Conservation (phyloP, 306 rosid species). For the Corylus avellana region DNA sequence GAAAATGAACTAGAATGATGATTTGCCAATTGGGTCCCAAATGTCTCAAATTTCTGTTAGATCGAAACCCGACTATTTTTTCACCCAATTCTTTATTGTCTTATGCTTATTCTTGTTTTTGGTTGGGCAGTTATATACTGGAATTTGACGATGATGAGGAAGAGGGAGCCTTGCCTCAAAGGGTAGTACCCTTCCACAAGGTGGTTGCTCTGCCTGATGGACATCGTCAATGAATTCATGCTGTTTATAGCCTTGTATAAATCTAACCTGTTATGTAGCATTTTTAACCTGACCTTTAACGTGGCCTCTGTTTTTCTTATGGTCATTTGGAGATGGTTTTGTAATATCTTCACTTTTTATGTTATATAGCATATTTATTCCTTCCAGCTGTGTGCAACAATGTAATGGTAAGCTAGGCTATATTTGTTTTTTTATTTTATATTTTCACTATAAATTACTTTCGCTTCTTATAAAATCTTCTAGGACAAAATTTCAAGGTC, state of each 20-base stretch:
- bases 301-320: constrained; percentile 7
- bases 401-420: neutral
- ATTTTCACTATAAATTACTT: neutral
- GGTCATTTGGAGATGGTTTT: neutral
- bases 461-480: no score
- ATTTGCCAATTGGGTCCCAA: neutral
- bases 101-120: constrained; percentile 21
- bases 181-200: constrained; percentile 85
- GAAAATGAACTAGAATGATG: neutral
- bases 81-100: neutral
- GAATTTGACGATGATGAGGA: constrained; percentile 99
- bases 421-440: no score
- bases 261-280: constrained; percentile 10
- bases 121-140: constrained; percentile 72
- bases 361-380: neutral
- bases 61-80: neutral
- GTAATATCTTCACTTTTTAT: neutral
- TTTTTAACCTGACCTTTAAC: constrained; percentile 26
- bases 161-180: constrained; percentile 92
- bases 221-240: constrained; percentile 71
- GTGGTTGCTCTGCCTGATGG: constrained; percentile 95
- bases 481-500: neutral
- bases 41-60: neutral
- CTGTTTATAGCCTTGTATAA: constrained; percentile 42
- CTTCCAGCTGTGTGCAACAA: neutral